Evolutionary conservation across 148 eudicot species (phyloP).

Genomic region (Pharnaceum exiguum): DNA sequence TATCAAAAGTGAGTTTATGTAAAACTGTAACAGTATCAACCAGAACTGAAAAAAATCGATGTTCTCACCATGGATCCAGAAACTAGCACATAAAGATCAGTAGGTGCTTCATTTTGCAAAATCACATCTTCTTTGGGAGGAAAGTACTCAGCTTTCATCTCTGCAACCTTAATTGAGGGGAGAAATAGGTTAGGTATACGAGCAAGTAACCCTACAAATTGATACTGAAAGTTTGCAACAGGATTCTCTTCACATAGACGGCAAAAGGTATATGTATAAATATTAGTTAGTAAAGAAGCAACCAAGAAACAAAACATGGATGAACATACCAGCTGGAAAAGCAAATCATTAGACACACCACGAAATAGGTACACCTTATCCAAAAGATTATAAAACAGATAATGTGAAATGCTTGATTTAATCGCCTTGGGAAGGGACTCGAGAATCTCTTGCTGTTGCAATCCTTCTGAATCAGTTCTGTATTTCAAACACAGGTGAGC

Average conservation of each 20-base stretch:
- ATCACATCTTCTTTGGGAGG: conserved; percentile 88
- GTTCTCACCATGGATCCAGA: conserved; percentile 64
- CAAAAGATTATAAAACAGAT: conserved; percentile 58
- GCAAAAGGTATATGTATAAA: too few relatives aligned
- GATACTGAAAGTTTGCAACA: background rate
- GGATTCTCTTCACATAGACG: too few relatives aligned
- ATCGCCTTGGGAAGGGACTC: conserved; percentile 85
- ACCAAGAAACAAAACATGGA: background rate
- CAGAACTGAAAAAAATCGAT: background rate
- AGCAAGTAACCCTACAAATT: background rate
- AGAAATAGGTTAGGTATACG: background rate
- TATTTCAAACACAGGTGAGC: conserved; percentile 69
- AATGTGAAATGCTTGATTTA: conserved; percentile 60
- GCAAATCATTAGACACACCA: conserved; percentile 74
- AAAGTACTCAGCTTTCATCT: conserved; percentile 89
- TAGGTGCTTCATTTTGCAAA: conserved; percentile 85
- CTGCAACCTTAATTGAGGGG: conserved; percentile 47
- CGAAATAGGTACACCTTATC: conserved; percentile 69
- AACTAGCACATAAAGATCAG: conserved; percentile 72
- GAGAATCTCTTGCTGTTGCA: conserved; percentile 75
- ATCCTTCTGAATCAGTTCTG: conserved; percentile 83
- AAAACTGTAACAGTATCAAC: background rate
- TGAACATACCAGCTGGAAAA: conserved; percentile 70
- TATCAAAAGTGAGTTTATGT: background rate
- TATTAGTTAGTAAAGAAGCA: too few relatives aligned